Evolutionary conservation across 805 yeast genomes (phyloP).

Genomic region (Schwanniomyces pseudopolymorphus): DNA sequence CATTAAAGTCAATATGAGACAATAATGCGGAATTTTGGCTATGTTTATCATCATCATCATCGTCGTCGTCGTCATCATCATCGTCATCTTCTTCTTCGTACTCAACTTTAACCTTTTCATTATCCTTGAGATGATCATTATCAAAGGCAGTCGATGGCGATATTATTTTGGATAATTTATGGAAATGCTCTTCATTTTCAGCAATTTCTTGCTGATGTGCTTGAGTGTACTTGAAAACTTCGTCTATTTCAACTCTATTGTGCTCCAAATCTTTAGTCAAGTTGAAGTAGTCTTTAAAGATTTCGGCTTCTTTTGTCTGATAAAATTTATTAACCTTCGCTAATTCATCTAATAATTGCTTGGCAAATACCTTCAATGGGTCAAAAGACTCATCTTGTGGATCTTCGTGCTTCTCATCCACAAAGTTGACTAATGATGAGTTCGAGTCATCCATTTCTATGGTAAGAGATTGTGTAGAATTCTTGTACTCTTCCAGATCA

Average conservation of each 20-base stretch:
- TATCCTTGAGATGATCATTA: conserved; percentile 20
- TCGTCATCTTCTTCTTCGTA: conserved; percentile 25
- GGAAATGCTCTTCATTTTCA: conserved; percentile 19
- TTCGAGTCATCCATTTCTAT: conserved; percentile 18
- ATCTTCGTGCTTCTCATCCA: conserved; percentile 5
- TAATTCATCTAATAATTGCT: conserved; percentile 48
- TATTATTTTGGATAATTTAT: conserved; percentile 12
- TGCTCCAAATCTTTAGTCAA: conserved; percentile 47
- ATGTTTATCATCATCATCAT: conserved; percentile 22
- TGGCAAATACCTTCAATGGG: conserved; percentile 45
- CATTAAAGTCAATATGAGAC: conserved; percentile 48
- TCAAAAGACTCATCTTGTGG: conserved; percentile 12
- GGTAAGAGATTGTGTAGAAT: conserved; percentile 12
- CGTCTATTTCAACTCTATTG: conserved; percentile 25
- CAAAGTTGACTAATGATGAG: conserved; percentile 8
- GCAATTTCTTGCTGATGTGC: conserved; percentile 19
- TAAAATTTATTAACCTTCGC: conserved; percentile 54
- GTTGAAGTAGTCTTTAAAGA: conserved; percentile 45
- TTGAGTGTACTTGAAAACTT: conserved; percentile 22
- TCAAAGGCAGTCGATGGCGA: conserved; percentile 24
- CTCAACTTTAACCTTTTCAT: conserved; percentile 32
- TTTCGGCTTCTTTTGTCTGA: conserved; percentile 43
- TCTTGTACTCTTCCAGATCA: conserved; percentile 4
- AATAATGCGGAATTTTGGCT: conserved; percentile 47
- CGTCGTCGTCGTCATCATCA: conserved; percentile 25